A percentile compares a stretch with the other conserved stretches of the same genome.
phyloP scores from a whole-genome alignment of 1,284 basidiomycete species.

The Irpex sp. region DNA sequence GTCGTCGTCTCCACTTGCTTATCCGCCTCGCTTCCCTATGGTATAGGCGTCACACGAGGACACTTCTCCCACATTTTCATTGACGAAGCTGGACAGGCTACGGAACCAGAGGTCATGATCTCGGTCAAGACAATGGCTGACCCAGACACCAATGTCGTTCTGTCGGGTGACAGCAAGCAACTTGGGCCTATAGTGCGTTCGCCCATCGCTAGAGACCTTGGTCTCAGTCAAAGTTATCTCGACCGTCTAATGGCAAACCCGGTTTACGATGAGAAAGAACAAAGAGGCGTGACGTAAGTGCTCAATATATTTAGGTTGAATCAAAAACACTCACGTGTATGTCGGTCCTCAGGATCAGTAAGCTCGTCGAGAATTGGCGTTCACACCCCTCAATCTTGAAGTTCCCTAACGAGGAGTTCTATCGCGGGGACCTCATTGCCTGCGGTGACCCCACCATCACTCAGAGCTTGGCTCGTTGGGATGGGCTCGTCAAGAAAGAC shows the following conservation, averaged over 20 bases:
- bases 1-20: conserved; percentile 61
- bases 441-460: conserved; percentile 34
- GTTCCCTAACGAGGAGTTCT: conserved; percentile 56
- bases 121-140: conserved; percentile 47
- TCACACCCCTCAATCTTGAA: conserved; percentile 52
- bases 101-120: conserved; percentile 55
- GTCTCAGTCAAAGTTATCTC: conserved; percentile 47
- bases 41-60: conserved; percentile 52
- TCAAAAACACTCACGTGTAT: no score
- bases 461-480: conserved; percentile 19
- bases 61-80: conserved; percentile 63
- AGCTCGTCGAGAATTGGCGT: conserved; percentile 57
- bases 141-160: conserved; percentile 43
- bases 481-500: conserved; percentile 35
- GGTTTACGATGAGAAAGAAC: conserved; percentile 36
- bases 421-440: conserved; percentile 45
- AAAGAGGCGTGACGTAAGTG: conserved; percentile 35
- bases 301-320: background rate
- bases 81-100: conserved; percentile 65
- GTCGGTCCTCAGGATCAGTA: conserved; percentile 21
- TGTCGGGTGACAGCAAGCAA: conserved; percentile 57
- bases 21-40: conserved; percentile 51
- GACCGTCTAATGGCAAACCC: conserved; percentile 46
- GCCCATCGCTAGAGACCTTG: conserved; percentile 37
- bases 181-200: conserved; percentile 53